phyloP scores from a whole-genome alignment of 371 early-diverging fungal genomes.

The Dichotomocladium elegans region DNA sequence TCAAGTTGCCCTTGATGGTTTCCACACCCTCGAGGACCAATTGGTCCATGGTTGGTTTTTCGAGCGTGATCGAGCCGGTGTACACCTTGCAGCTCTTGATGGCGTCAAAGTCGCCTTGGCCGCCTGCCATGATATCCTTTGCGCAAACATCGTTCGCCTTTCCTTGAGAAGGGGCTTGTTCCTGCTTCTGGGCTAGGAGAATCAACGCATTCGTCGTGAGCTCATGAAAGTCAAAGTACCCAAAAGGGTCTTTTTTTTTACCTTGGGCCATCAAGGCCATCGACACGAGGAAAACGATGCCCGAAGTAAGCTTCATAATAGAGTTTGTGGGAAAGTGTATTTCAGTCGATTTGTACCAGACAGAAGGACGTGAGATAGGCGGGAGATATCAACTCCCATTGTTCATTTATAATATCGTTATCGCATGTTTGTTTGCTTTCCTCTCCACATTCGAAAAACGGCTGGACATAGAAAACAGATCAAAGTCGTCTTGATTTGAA shows the following conservation, averaged over 20 bases:
- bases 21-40: slow-evolving; percentile 35
- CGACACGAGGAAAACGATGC: neutral
- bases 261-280: neutral
- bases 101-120: slow-evolving; percentile 45
- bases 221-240: neutral
- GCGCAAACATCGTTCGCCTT: slow-evolving; percentile 16
- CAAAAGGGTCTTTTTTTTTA: no score
- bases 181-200: neutral
- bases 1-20: slow-evolving; percentile 38
- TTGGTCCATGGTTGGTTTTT: slow-evolving; percentile 11
- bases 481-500: no score
- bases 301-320: no score
- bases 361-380: no score
- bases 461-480: no score
- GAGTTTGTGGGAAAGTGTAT: no score
- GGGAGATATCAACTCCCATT: no score
- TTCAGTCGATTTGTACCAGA: no score
- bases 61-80: slow-evolving; percentile 45
- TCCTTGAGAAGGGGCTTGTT: neutral
- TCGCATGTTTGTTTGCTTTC: no score
- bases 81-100: slow-evolving; percentile 40
- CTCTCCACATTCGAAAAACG: no score
- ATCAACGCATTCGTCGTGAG: neutral
- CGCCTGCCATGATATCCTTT: slow-evolving; percentile 18
- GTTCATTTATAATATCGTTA: no score